phyloP scores from a whole-genome alignment of 2,329 filamentous ascomycete genomes.

The Botrytis hyacinthi region DNA sequence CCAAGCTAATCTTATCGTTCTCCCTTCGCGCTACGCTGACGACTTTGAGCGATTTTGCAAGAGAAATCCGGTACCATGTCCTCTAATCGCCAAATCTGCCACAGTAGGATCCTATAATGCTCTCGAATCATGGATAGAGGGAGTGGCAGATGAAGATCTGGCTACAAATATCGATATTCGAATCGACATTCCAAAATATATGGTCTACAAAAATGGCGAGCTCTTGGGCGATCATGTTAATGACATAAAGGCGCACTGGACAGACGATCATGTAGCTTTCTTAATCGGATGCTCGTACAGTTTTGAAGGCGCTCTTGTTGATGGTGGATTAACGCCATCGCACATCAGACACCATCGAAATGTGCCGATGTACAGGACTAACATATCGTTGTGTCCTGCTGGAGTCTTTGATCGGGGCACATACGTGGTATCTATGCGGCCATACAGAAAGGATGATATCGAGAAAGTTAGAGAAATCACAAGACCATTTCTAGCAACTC shows the following conservation, averaged over 20 bases:
- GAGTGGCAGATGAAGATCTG: conserved; percentile 37
- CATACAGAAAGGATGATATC: conserved; percentile 51
- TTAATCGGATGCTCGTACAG: conserved; percentile 63
- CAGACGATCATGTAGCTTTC: conserved; percentile 57
- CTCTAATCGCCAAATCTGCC: conserved; percentile 25
- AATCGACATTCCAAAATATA: conserved; percentile 56
- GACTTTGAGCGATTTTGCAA: conserved; percentile 14
- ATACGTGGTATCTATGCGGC: conserved; percentile 63
- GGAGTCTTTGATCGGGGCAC: conserved; percentile 55
- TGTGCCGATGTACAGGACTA: conserved; percentile 62
- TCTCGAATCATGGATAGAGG: conserved; percentile 29
- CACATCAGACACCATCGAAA: conserved; percentile 49
- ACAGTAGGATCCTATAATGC: neutral
- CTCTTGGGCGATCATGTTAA: conserved; percentile 41
- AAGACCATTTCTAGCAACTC: conserved; percentile 52
- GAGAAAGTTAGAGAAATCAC: conserved; percentile 55
- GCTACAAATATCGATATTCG: conserved; percentile 53
- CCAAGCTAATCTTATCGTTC: conserved; percentile 18
- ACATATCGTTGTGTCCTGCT: conserved; percentile 53
- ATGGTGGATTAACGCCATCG: conserved; percentile 50
- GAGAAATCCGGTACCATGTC: conserved; percentile 18
- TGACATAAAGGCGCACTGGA: conserved; percentile 54
- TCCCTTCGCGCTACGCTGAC: conserved; percentile 13
- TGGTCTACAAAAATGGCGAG: conserved; percentile 53
- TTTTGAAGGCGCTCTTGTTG: conserved; percentile 57